These are phyloP conservation scores for Boletus patriciae DNA, from an alignment of 768 basidiomycete species.

Conservation along the genomic window DNA sequence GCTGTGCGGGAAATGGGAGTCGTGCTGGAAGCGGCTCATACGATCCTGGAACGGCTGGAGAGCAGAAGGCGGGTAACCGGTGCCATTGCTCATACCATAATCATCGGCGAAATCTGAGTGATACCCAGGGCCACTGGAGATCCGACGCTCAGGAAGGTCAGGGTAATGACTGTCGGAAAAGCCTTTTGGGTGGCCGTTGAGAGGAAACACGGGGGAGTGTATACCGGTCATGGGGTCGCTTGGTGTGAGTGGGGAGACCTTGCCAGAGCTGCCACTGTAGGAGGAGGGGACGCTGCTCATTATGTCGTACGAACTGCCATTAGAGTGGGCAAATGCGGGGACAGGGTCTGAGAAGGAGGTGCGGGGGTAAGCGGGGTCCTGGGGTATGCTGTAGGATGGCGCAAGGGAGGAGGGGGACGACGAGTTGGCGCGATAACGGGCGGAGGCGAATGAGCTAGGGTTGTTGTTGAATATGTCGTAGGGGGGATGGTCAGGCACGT, in stretches of 20 bases:
- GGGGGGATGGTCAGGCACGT: slow-evolving; percentile 53
- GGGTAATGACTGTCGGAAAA: slow-evolving; percentile 54
- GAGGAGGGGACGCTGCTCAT: slow-evolving; percentile 63
- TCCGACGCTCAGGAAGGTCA: slow-evolving; percentile 62
- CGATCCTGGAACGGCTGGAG: slow-evolving; percentile 63
- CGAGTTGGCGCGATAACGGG: slow-evolving; percentile 70
- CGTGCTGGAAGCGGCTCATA: slow-evolving; percentile 53
- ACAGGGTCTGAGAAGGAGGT: slow-evolving; percentile 60
- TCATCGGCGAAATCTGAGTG: slow-evolving; percentile 65
- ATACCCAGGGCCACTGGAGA: slow-evolving; percentile 48
- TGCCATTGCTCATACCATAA: slow-evolving; percentile 49
- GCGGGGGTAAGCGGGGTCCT: slow-evolving; percentile 60
- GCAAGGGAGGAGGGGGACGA: slow-evolving; percentile 70
- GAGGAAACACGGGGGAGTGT: slow-evolving; percentile 53
- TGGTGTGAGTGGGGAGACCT: slow-evolving; percentile 74
- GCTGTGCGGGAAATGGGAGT: slow-evolving; percentile 51
- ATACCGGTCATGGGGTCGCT: slow-evolving; percentile 60
- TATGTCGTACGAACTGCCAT: slow-evolving; percentile 61
- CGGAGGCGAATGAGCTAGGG: slow-evolving; percentile 46
- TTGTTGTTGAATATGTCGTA: slow-evolving; percentile 67
- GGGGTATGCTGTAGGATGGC: slow-evolving; percentile 52
- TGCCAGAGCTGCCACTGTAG: slow-evolving; percentile 59
- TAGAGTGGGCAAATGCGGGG: slow-evolving; percentile 54
- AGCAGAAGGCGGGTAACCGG: slow-evolving; percentile 49
- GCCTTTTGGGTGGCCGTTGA: slow-evolving; percentile 48